Percentiles rank a stretch among this genome's conserved stretches.
Evolutionary conservation across 768 basidiomycete genomes (phyloP).

Genomic region (Gelatoporia subvermispora): DNA sequence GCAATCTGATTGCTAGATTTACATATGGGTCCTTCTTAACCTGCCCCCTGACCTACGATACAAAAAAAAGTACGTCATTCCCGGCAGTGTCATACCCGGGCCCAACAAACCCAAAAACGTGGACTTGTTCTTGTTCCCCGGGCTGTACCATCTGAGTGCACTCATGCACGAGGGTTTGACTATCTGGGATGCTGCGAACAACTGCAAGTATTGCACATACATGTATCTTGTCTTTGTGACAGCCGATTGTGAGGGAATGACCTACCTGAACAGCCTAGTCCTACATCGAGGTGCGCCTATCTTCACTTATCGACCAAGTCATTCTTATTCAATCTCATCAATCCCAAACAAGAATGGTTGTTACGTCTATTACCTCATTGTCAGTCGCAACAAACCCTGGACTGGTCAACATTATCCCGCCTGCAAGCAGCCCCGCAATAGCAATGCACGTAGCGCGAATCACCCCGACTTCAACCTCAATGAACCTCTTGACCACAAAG

Average conservation of each 20-base stretch:
- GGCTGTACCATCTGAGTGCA: constrained; percentile 24
- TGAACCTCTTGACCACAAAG: not conserved
- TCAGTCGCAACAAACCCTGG: constrained; percentile 24
- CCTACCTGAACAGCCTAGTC: constrained; percentile 28
- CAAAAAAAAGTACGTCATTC: constrained; percentile 22
- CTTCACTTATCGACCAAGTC: not conserved
- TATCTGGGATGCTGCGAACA: constrained; percentile 22
- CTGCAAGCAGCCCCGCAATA: constrained; percentile 20
- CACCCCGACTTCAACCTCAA: constrained; percentile 26
- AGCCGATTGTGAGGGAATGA: constrained; percentile 10
- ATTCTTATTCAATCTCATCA: no score
- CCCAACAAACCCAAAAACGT: constrained; percentile 28
- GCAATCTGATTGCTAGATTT: constrained; percentile 29
- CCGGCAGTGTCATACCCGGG: constrained; percentile 24
- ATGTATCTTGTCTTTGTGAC: constrained; percentile 5
- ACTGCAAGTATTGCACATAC: not conserved
- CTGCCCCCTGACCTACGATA: constrained; percentile 20
- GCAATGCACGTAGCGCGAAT: constrained; percentile 20
- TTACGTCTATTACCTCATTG: constrained; percentile 24
- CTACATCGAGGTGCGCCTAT: constrained; percentile 29
- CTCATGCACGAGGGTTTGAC: constrained; percentile 21
- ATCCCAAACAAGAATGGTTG: constrained; percentile 27
- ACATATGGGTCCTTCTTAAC: constrained; percentile 24
- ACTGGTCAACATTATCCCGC: constrained; percentile 30
- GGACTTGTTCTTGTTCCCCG: constrained; percentile 29